Evolutionary conservation across 2,329 filamentous ascomycete genomes (phyloP).

Genomic region (Aspergillus fijiensis): DNA sequence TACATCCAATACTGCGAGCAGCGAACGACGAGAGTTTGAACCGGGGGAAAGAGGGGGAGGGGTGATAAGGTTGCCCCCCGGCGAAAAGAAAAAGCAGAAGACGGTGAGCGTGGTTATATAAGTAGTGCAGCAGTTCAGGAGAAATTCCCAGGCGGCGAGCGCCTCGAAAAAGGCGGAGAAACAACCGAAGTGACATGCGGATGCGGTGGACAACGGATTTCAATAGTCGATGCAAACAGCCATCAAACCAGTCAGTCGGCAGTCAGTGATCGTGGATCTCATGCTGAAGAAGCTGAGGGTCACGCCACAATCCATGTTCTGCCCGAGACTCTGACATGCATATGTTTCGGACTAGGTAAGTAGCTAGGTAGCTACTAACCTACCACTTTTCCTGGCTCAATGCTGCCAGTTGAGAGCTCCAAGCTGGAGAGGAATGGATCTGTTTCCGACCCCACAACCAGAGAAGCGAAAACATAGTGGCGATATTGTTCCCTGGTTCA

Average conservation of each 20-base stretch:
- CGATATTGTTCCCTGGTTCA: too few relatives aligned
- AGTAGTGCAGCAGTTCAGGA: too few relatives aligned
- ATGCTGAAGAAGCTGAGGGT: background rate
- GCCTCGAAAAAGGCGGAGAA: slow-evolving; percentile 10
- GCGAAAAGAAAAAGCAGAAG: slow-evolving; percentile 9
- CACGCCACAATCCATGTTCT: background rate
- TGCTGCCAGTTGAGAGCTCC: too few relatives aligned
- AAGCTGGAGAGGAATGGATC: too few relatives aligned
- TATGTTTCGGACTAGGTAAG: background rate
- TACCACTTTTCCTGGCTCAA: background rate
- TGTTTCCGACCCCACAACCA: too few relatives aligned
- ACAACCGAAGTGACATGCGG: background rate
- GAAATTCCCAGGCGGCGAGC: background rate
- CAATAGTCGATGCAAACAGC: background rate
- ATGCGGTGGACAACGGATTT: background rate
- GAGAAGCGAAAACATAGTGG: too few relatives aligned
- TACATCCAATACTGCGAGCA: background rate
- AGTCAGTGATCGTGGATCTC: too few relatives aligned
- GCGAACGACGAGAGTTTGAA: background rate
- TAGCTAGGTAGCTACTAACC: background rate
- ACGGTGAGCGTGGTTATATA: slow-evolving; percentile 16
- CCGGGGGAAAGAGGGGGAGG: background rate
- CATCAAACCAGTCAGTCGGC: background rate
- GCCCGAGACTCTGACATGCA: background rate
- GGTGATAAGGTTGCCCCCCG: background rate